Evolutionary conservation across 768 basidiomycete species (phyloP), one percentile per base, ranked within the genome.

Genomic region (Cyathus striatus): DNA sequence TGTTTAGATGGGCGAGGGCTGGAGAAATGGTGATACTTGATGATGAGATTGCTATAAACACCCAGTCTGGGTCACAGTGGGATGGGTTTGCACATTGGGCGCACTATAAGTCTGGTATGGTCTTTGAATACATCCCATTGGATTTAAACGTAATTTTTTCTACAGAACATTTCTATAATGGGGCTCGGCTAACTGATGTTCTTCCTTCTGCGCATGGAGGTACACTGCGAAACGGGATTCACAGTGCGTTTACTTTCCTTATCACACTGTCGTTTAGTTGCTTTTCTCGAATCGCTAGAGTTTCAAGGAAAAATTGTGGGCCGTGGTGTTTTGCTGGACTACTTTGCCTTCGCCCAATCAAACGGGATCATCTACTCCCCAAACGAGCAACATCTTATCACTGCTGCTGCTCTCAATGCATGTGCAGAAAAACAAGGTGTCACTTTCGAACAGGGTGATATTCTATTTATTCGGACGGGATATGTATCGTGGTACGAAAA

Each of bases 251-350:
- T 17, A 12, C 25, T 16, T 16, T 21, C 6, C 9, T n/a, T n/a
- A n/a, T n/a, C n/a, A n/a, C n/a, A n/a, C n/a, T n/a, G n/a, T n/a
- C n/a, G n/a, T n/a, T n/a, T n/a, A n/a, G n/a, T n/a, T n/a, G n/a
- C n/a, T n/a, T n/a, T n/a, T n/a, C n/a, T n/a, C n/a, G 6, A n/a
- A 10, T 14, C 13, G 22, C 4, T 18, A 56, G 54, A 26, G n/a
- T 53, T 55, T 34, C 57, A 58, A 40, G 57, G 57, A 16, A 58
- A 54, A 22, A 55, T 58, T 12, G 54, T 52, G 12, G 57, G 57
- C 6, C 49, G 57, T n/a, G 57, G 57, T 25, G 46, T 55, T 32
- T 47, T 58, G 22, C 43, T 58, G 10, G 57, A 58, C 30, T 58
- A 52, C 26, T 47, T 45, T 30, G 50, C 57, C 1, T 58, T 51